Evolutionary conservation across 148 eudicot genomes (phyloP).

Genomic region (Persicaria maculosa): DNA sequence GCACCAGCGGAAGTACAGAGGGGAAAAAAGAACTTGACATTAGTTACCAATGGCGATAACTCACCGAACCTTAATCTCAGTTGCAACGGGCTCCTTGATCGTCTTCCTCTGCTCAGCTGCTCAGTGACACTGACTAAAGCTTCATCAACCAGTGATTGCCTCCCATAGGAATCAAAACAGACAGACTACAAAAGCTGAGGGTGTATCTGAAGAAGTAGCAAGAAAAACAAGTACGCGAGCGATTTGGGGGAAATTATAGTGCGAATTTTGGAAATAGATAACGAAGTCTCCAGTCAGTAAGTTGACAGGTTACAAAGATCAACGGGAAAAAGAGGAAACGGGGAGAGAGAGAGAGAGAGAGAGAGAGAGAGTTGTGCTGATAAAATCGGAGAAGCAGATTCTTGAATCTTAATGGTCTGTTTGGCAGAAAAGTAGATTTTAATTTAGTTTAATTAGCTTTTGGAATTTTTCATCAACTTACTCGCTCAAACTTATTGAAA

Average conservation of each 20-base stretch:
- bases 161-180: background rate
- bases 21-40: background rate
- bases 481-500: no score
- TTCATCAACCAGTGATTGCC: background rate
- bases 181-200: background rate
- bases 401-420: no score
- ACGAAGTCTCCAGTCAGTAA: background rate
- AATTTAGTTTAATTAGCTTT: no score
- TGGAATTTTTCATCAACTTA: no score
- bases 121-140: background rate
- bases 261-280: background rate
- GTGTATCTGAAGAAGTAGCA: background rate
- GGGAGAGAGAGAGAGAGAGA: constrained; percentile 8
- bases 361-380: background rate
- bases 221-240: background rate
- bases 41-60: background rate
- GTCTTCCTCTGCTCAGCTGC: background rate
- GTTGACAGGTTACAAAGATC: background rate
- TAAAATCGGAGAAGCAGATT: no score
- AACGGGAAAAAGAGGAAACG: constrained; percentile 11
- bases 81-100: background rate
- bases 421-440: no score
- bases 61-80: background rate
- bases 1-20: background rate
- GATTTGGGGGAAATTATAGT: background rate